Conservation (phyloP, 2,329 filamentous ascomycete species). For the Xylariaceae sp. region DNA sequence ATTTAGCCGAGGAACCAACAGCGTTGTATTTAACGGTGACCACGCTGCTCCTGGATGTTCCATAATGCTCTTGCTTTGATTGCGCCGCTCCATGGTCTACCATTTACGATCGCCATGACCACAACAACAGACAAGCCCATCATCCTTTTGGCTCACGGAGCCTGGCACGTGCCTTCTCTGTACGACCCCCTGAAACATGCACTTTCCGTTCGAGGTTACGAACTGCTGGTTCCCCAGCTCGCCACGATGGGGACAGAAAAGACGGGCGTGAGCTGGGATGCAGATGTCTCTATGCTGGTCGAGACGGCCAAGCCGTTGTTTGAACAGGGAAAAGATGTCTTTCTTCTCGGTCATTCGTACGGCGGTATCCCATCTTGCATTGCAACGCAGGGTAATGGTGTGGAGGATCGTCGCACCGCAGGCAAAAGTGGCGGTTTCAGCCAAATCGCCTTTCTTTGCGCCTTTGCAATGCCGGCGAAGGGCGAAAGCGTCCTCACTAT, state of each 20-base stretch:
- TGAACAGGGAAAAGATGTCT: constrained; percentile 13
- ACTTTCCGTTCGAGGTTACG: constrained; percentile 1
- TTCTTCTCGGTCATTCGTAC: constrained; percentile 4
- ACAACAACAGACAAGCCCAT: neutral
- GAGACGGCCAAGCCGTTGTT: constrained; percentile 4
- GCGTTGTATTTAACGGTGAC: too few relatives aligned
- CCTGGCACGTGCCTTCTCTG: constrained; percentile 1
- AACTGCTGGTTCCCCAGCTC: constrained; percentile 1
- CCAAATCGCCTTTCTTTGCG: constrained; percentile 19
- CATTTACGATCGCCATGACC: too few relatives aligned
- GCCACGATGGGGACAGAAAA: neutral
- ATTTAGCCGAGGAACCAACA: too few relatives aligned
- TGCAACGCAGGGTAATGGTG: constrained; percentile 14
- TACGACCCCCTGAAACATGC: neutral
- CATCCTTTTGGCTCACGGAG: constrained; percentile 1
- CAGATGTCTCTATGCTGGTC: constrained; percentile 6
- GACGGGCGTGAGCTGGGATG: constrained; percentile 5
- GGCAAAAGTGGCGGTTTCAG: constrained; percentile 23
- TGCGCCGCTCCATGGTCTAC: too few relatives aligned
- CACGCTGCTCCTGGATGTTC: too few relatives aligned
- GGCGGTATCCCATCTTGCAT: constrained; percentile 1
- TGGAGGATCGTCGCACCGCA: constrained; percentile 16
- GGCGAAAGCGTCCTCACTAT: constrained; percentile 10
- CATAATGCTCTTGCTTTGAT: too few relatives aligned
- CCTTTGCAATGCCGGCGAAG: constrained; percentile 17